phyloP scores from a whole-genome alignment of 2,329 filamentous ascomycete genomes.

The Stemphylium vesicarium region DNA sequence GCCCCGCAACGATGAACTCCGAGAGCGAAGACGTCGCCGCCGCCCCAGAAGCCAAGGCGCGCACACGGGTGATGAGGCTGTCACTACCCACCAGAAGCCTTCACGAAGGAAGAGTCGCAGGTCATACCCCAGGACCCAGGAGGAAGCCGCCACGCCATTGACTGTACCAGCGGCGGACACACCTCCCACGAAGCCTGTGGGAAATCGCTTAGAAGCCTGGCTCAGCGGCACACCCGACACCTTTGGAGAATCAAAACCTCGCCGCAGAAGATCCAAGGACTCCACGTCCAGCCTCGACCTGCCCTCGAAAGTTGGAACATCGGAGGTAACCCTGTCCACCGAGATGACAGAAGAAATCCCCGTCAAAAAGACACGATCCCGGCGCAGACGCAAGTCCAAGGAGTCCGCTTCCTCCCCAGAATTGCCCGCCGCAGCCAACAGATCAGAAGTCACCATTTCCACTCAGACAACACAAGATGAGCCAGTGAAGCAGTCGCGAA shows the following conservation, averaged over 20 bases:
- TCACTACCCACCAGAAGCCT: slow-evolving; percentile 25
- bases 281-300: slow-evolving; percentile 38
- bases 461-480: slow-evolving; percentile 30
- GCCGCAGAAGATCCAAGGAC: slow-evolving; percentile 39
- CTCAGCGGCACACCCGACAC: slow-evolving; percentile 63
- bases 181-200: slow-evolving; percentile 53
- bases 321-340: slow-evolving; percentile 33
- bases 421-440: slow-evolving; percentile 27
- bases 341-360: slow-evolving; percentile 28
- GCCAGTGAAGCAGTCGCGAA: slow-evolving; percentile 38
- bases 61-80: slow-evolving; percentile 33
- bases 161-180: slow-evolving; percentile 36
- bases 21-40: slow-evolving; percentile 38
- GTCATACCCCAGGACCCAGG: slow-evolving; percentile 34
- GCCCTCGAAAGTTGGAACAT: slow-evolving; percentile 33
- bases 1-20: slow-evolving; percentile 31
- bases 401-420: slow-evolving; percentile 39
- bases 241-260: slow-evolving; percentile 57
- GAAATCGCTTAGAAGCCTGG: slow-evolving; percentile 67
- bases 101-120: slow-evolving; percentile 31
- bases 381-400: slow-evolving; percentile 38
- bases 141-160: slow-evolving; percentile 24
- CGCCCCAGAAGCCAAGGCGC: slow-evolving; percentile 35
- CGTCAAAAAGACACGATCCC: slow-evolving; percentile 39
- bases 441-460: slow-evolving; percentile 34